Evolutionary conservation across 2,329 filamentous ascomycete genomes (phyloP).

Genomic region (Acephala macrosclerotiorum): DNA sequence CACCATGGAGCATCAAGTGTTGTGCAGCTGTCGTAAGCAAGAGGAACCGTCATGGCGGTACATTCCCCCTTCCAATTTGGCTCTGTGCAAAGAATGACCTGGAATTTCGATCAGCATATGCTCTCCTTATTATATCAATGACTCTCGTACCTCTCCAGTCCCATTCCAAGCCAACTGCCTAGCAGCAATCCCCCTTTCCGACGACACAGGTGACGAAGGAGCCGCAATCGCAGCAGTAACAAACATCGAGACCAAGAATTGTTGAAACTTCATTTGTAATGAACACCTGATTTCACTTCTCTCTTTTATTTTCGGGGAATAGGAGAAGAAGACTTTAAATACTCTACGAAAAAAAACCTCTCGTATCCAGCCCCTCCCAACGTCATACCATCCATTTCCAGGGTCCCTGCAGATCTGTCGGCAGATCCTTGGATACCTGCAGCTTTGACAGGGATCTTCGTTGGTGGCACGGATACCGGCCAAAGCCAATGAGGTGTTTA

Average conservation of each 20-base stretch:
- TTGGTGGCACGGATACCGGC: background rate
- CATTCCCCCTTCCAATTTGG: constrained; percentile 23
- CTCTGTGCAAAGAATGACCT: constrained; percentile 27
- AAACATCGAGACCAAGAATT: background rate
- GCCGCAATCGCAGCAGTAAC: background rate
- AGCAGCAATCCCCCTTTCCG: background rate
- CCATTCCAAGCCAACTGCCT: background rate
- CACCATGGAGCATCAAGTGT: constrained; percentile 12
- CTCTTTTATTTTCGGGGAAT: background rate
- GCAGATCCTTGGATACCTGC: background rate
- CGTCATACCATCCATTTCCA: constrained; percentile 5
- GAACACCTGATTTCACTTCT: background rate
- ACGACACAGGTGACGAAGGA: background rate
- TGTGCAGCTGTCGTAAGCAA: constrained; percentile 17
- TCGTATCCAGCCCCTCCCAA: background rate
- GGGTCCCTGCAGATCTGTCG: constrained; percentile 1
- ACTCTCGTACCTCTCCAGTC: background rate
- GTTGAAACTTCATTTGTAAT: background rate
- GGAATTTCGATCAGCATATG: background rate
- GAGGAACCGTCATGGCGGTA: constrained; percentile 14
- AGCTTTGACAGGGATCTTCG: background rate
- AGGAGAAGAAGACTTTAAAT: background rate
- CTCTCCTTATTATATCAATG: too few species aligned
- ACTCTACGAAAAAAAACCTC: background rate
- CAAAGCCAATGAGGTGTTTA: background rate